Conservation (phyloP, 768 basidiomycete genomes). For the Boletus rubroflammeus region DNA sequence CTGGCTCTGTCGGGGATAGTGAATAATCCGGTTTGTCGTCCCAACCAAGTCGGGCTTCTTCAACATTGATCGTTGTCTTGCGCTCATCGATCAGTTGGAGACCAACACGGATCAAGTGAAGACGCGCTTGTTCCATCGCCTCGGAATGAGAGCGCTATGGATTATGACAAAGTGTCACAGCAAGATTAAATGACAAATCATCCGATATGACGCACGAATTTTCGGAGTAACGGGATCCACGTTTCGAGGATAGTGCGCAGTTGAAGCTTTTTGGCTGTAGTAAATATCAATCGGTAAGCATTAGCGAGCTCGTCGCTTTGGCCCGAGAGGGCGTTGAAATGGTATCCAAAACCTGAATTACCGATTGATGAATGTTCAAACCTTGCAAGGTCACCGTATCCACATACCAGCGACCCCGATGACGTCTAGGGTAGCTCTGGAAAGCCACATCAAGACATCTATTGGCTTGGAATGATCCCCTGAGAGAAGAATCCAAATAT, state of each 20-base stretch:
- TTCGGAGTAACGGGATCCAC: slow-evolving; percentile 54
- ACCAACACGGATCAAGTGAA: slow-evolving; percentile 52
- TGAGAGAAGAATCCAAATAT: slow-evolving; percentile 36
- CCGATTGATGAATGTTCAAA: neutral
- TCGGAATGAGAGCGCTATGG: slow-evolving; percentile 44
- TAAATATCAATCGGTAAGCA: slow-evolving; percentile 53
- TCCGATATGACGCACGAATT: slow-evolving; percentile 39
- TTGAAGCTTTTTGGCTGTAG: slow-evolving; percentile 49
- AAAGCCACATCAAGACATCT: slow-evolving; percentile 64
- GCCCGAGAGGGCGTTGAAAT: slow-evolving; percentile 50
- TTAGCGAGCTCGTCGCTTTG: slow-evolving; percentile 50
- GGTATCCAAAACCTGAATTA: slow-evolving; percentile 49
- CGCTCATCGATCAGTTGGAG: slow-evolving; percentile 50
- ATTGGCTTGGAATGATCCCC: slow-evolving; percentile 32
- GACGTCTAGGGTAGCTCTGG: slow-evolving; percentile 67
- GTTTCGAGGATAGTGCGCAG: slow-evolving; percentile 50
- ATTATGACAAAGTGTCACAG: slow-evolving; percentile 7
- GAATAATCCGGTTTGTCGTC: slow-evolving; percentile 9
- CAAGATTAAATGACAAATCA: neutral
- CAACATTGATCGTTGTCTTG: slow-evolving; percentile 36
- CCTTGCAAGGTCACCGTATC: neutral
- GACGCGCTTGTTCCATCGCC: slow-evolving; percentile 41
- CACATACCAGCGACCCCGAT: slow-evolving; percentile 65
- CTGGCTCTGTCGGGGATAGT: slow-evolving; percentile 14
- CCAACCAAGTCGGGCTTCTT: slow-evolving; percentile 23